Conservation (phyloP, 1,139 yeast species). For the Magnusiomyces ingens region DNA sequence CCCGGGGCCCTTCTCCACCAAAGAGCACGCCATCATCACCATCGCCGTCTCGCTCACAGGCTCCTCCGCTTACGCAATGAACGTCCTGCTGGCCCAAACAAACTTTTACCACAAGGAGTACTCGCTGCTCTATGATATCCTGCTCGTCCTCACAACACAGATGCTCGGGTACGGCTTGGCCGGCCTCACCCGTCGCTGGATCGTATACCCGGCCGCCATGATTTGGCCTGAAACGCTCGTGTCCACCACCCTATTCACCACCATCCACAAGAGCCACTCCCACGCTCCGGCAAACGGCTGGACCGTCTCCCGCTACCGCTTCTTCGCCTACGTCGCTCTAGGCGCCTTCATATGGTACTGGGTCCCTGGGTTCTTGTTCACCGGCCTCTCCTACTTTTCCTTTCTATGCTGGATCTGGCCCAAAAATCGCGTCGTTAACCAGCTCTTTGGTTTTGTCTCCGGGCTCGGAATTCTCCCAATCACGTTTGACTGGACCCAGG, state of each 20-base stretch:
- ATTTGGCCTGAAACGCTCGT: constrained; percentile 43
- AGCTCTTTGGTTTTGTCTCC: constrained; percentile 47
- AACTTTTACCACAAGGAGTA: constrained; percentile 46
- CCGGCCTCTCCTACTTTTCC: constrained; percentile 38
- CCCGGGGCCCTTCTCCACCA: constrained; percentile 48
- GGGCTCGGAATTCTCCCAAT: constrained; percentile 51
- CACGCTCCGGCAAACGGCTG: constrained; percentile 43
- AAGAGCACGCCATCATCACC: constrained; percentile 51
- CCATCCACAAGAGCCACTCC: constrained; percentile 35
- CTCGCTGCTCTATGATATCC: constrained; percentile 41
- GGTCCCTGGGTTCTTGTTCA: constrained; percentile 42
- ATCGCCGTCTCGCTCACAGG: constrained; percentile 46
- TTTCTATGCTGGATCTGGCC: constrained; percentile 37
- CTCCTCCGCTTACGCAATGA: constrained; percentile 40
- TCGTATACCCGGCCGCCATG: constrained; percentile 46
- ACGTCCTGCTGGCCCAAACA: constrained; percentile 42
- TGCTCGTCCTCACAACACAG: constrained; percentile 15
- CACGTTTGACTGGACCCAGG: constrained; percentile 43
- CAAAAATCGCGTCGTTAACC: constrained; percentile 41
- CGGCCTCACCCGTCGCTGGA: constrained; percentile 42
- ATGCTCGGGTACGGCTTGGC: constrained; percentile 41
- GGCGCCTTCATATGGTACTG: constrained; percentile 41
- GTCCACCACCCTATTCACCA: constrained; percentile 28
- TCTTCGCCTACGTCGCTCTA: constrained; percentile 33
- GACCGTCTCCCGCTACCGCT: constrained; percentile 37